Evolutionary conservation across 306 rosid genomes (phyloP), one percentile per base, ranked within the genome.

Genomic region (Fagus sylvatica): DNA sequence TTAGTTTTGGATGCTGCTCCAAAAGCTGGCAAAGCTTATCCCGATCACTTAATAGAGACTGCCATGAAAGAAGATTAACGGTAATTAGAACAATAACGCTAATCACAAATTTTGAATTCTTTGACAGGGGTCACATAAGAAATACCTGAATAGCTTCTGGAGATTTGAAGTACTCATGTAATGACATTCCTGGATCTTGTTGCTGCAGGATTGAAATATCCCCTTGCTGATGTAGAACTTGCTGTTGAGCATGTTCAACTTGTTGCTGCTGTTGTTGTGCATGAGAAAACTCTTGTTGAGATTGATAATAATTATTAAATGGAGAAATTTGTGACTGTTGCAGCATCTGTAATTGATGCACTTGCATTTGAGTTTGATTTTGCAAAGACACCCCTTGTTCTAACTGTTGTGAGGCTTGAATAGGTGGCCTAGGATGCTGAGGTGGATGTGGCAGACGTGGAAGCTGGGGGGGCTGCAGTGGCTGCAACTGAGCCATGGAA

Each of bases 1-100:
- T 90, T 83, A 95, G 85, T 81, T 93, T 95, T 10, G 98, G 99
- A 87, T 95, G 94, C 90, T 95, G 97, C 93, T 95, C 99, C 91
- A 95, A 87, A 72, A 95, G 96, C 86, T 93, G 96, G 84, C 99
- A 93, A 74, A 95, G 97, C 76, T 95, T 93, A 73, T 91, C 98
- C 32, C 94, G 87, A 82, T 95, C 98, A 28, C 97, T 88, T 86
- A 95, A 78, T 69, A 95, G 86, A 79, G 97, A 90, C 99, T 95
- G 97, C 83, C 83, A 88, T 60, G 36, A 42, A 83, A 88, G 74
- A 85, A 71, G 73, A 55, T 62, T 11, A 57, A 32, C 32, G 28
- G 59, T 69, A 28, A 76, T 54, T 53, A 85, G 74, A 71, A 51
- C 41, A 54, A 65, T 72, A 76, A 40, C 46, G 15, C 65, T 39